Evolutionary conservation across 257 asterid species (phyloP), one percentile per base, ranked within the genome.

Genomic region (Solanum pimpinellifolium): DNA sequence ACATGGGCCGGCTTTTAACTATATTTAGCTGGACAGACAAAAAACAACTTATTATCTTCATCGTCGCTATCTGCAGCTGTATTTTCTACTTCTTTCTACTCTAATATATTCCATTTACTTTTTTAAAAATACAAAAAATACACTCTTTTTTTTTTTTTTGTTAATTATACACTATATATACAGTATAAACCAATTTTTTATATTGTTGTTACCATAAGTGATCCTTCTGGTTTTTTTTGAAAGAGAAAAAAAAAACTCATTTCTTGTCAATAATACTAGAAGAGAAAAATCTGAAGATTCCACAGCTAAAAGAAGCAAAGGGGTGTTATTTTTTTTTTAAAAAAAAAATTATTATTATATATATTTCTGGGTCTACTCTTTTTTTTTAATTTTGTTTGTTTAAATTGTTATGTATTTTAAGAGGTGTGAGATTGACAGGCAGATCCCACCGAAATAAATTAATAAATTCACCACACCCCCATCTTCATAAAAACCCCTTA

Each of bases 1-100:
- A 93, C 96, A 88, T 90, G 95, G 91, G 89, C 96, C 97, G 96
- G 94, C 96, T 92, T 96, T 93, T 94, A 96, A 94, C 99, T 94
- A 94, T 90, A 90, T 94, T 94, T 95, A 94, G 98, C 95, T 94
- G 97, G 93, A 92, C 94, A 94, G 91, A 92, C 97, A 93, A 95
- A 93, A 92, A 92, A 95, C 93, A 92, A 86, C 95, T 93, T 94
- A 95, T 94, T 94, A 93, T 92, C 95, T 86, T 93, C 93, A 76
- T 92, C 94, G 92, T 93, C 97, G 86, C 94, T 89, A 94, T 95
- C 94, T 92, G 89, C 88, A 88, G 68, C 94, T 88, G 84, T 82
- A 84, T 46, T 82, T 14, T 25, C 56, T 44, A 11, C 83, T 81
- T 23, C 87, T 85, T 77, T 86, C 84, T 73, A 66, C 42, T 70